Evolutionary conservation across 2,329 filamentous ascomycete genomes (phyloP), one percentile per base, ranked within the genome.

Genomic region (Rhynchosporium secalis): DNA sequence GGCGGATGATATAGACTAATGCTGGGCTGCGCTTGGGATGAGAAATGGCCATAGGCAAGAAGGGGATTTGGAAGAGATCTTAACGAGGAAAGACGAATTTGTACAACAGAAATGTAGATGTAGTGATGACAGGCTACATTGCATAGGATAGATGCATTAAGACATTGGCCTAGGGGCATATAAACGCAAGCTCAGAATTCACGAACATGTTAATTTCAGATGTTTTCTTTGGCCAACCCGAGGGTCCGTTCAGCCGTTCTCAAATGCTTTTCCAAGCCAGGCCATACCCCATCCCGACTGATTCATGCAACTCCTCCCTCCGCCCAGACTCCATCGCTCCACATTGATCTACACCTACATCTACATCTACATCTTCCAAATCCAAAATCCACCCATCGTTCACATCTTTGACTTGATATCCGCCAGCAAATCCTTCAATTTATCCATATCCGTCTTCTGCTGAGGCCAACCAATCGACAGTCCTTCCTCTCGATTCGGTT

Each of bases 361-460:
- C 33, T 36, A 36, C 9, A 36, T 36, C 33, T 36, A 36, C 33
- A 36, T 36, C 33, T 36, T 36, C 33, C 33, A 36, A 36, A 5
- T 36, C 33, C 33, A 5, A 36, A 10, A 5, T 36, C 33, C 33
- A 36, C 33, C 12, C 49, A 7, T 58, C 45, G 9, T 57, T 76
- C 81, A 96, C 83, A 98, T 94, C 83, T 92, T 96, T 15, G 88
- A 78, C 84, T 96, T 96, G 73, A 99, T 81, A 60, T 96, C 90
- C 75, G 94, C 92, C 65, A 84, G 82, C 65, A 96, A 79, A 66
- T 84, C 85, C 82, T 93, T 91, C 71, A 99, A 79, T 74, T 87
- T 84, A 1, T 91, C 90, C 89, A 95, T 96, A 70, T 96, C 88
- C 1, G 84, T 83, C 65, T 80, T 76, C 77, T 91, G 83, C 66